Conservation (phyloP, 139 green algal species). For the Diplosphaera chodatii region DNA sequence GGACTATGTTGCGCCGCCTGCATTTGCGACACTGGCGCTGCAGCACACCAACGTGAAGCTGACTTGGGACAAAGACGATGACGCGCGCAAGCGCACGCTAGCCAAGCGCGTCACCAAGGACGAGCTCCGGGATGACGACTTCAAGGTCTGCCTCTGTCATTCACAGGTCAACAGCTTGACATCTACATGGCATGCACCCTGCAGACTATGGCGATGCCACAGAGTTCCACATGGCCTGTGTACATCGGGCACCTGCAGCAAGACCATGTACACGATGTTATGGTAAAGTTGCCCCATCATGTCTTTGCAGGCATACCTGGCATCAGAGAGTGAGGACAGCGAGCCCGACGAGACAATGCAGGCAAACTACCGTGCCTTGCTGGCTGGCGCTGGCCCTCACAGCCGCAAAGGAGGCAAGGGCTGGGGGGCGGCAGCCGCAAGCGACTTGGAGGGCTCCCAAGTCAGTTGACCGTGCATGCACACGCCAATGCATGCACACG, state of each 20-base stretch:
- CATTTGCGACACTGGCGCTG: constrained; percentile 69
- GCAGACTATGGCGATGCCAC: no score
- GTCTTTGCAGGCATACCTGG: constrained; percentile 38
- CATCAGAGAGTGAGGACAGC: constrained; percentile 17
- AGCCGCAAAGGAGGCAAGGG: constrained; percentile 59
- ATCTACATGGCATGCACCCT: no score
- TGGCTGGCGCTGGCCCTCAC: constrained; percentile 14
- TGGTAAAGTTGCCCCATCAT: no score
- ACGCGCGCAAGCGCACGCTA: constrained; percentile 46
- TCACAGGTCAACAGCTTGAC: no score
- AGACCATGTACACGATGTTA: no score
- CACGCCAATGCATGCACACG: no score
- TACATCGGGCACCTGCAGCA: neutral
- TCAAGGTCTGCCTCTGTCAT: constrained; percentile 43
- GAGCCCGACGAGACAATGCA: constrained; percentile 36
- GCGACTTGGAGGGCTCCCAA: constrained; percentile 4
- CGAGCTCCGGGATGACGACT: constrained; percentile 84
- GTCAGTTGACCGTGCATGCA: neutral
- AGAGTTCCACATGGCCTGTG: no score
- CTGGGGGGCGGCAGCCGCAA: constrained; percentile 28
- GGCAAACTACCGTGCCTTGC: constrained; percentile 19
- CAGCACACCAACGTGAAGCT: constrained; percentile 88
- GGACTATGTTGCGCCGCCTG: constrained; percentile 68
- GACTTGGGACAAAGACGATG: constrained; percentile 87
- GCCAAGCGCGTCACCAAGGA: constrained; percentile 63